phyloP scores from a whole-genome alignment of 169 alveolate species.

The Plasmodium gaboni region DNA sequence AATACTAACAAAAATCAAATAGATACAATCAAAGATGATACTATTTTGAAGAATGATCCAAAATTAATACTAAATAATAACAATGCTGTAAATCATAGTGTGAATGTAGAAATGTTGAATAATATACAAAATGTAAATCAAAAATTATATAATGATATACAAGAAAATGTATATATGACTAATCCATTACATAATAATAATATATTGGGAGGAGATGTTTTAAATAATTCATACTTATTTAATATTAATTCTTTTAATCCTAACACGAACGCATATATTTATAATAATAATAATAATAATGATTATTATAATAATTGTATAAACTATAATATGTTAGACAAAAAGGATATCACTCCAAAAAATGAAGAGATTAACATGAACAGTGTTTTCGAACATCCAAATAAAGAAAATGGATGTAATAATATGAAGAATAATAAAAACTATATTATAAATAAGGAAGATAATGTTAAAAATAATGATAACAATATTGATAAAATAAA shows the following conservation, averaged over 20 bases:
- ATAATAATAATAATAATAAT: not conserved
- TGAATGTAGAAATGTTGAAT: conserved; percentile 13
- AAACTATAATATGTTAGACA: conserved; percentile 27
- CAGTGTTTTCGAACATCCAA: not conserved
- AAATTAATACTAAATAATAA: not conserved
- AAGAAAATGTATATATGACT: not conserved
- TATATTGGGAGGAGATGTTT: conserved; percentile 11
- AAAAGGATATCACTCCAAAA: not conserved
- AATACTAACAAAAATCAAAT: not conserved
- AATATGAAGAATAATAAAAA: not conserved
- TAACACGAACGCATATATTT: conserved; percentile 11
- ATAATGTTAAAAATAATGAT: not conserved
- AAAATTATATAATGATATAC: not conserved
- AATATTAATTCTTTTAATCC: conserved; percentile 31
- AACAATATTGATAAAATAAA: not conserved
- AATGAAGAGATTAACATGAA: not conserved
- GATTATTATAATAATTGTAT: not conserved
- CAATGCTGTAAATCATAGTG: not conserved
- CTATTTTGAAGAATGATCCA: not conserved
- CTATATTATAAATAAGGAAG: not conserved
- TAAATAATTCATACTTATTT: conserved; percentile 35
- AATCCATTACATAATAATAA: not conserved
- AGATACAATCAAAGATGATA: not conserved
- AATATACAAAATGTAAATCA: conserved; percentile 6
- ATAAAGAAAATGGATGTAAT: not conserved